Percentiles rank a stretch among this genome's conserved stretches.
Conservation (phyloP, 805 yeast species). For the Saccharomyces jurei region DNA sequence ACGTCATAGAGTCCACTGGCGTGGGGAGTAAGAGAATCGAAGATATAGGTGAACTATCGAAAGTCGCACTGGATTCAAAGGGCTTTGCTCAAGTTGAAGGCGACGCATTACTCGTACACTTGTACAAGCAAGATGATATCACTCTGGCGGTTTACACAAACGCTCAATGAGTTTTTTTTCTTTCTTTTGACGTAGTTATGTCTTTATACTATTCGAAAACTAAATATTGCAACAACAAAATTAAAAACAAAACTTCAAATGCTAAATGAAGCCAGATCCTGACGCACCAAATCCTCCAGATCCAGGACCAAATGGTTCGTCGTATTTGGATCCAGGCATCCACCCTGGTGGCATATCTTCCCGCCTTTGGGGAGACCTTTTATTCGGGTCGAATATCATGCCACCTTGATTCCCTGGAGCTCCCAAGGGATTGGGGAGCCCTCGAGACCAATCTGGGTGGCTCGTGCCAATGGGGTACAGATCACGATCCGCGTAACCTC, state of each 20-base stretch:
- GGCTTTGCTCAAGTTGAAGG: constrained; percentile 23
- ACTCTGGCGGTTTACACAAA: constrained; percentile 23
- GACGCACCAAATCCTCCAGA: constrained; percentile 4
- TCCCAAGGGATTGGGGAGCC: constrained; percentile 1
- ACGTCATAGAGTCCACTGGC: constrained; percentile 26
- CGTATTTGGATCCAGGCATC: constrained; percentile 29
- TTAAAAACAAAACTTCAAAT: background rate
- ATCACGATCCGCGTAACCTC: constrained; percentile 29
- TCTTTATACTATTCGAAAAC: background rate
- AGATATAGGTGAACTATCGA: constrained; percentile 20
- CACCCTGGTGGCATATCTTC: constrained; percentile 21
- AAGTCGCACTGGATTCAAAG: constrained; percentile 18
- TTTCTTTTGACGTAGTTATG: background rate
- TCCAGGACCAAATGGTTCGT: constrained; percentile 28
- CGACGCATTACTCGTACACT: constrained; percentile 13
- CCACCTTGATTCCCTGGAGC: constrained; percentile 19
- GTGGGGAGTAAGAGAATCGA: constrained; percentile 22
- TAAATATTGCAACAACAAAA: background rate
- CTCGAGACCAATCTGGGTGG: constrained; percentile 16
- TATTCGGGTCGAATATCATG: constrained; percentile 29
- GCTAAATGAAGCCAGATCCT: constrained; percentile 1
- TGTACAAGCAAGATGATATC: constrained; percentile 22
- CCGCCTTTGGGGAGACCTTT: constrained; percentile 3
- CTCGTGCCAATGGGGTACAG: constrained; percentile 29
- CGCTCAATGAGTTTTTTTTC: background rate